These are phyloP conservation scores for Sordariomycetes sp. DNA, from an alignment of 2,329 filamentous ascomycete genomes.

Conservation along the genomic window DNA sequence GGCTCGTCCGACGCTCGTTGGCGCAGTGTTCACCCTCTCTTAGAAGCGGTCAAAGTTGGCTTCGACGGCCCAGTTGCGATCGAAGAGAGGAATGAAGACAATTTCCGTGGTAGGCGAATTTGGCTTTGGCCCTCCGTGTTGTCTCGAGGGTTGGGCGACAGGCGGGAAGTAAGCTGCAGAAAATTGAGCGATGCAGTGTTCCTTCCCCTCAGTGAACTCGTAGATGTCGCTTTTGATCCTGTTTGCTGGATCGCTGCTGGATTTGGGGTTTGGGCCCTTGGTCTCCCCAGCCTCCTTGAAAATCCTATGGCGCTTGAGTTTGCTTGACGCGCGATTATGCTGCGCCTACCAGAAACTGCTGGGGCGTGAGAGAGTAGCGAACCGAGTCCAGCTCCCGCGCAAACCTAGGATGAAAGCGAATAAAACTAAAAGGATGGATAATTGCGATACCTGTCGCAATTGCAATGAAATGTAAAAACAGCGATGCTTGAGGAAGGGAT, in stretches of 20 bases:
- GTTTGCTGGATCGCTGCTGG: background rate
- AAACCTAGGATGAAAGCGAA: background rate
- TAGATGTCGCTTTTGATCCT: background rate
- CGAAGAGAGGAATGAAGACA: background rate
- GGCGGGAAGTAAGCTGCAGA: background rate
- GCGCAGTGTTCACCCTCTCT: background rate
- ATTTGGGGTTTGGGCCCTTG: background rate
- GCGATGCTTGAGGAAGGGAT: background rate
- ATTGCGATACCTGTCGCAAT: slow-evolving; percentile 1
- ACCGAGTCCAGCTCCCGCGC: background rate
- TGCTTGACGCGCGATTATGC: slow-evolving; percentile 13
- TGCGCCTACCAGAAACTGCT: slow-evolving; percentile 7
- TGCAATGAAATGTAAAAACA: background rate
- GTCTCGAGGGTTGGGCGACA: background rate
- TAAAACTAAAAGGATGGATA: background rate
- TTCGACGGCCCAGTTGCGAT: background rate
- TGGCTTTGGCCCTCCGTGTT: background rate
- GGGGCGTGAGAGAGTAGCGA: background rate
- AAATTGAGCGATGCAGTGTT: background rate
- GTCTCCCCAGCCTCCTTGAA: background rate
- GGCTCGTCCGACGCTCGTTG: background rate
- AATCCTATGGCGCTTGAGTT: slow-evolving; percentile 5
- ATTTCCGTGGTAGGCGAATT: background rate
- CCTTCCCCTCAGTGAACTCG: background rate
- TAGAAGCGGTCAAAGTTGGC: background rate